A percentile compares a stretch with the other conserved stretches of the same genome.
These are phyloP conservation scores for Melocanna baccifera DNA, from an alignment of 176 grass and related monocot species.

Conservation along the genomic window DNA sequence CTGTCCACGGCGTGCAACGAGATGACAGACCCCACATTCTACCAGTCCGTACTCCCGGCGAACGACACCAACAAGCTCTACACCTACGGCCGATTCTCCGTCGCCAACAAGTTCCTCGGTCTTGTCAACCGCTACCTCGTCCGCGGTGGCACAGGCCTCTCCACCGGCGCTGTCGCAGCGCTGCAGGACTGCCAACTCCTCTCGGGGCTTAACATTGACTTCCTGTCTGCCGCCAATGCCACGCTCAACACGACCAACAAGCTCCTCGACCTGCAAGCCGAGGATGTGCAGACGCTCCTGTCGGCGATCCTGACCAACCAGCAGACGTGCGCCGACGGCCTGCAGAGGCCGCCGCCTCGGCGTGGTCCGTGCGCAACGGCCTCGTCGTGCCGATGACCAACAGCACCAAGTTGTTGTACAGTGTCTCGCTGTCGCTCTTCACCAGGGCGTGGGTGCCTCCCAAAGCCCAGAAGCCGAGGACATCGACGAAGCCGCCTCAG, in stretches of 20 bases:
- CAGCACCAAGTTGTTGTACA: conserved; percentile 81
- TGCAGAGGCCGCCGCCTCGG: conserved; percentile 65
- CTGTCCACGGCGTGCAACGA: conserved; percentile 66
- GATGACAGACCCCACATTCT: conserved; percentile 72
- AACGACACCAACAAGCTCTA: conserved; percentile 71
- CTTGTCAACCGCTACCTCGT: conserved; percentile 71
- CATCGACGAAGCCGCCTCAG: conserved; percentile 14
- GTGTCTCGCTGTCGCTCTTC: conserved; percentile 88
- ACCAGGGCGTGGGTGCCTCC: conserved; percentile 73
- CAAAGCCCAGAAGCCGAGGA: conserved; percentile 21
- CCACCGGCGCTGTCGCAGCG: conserved; percentile 50
- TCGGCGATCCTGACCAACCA: conserved; percentile 94
- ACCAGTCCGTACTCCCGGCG: conserved; percentile 65
- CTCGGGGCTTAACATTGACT: conserved; percentile 74
- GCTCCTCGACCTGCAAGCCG: conserved; percentile 77
- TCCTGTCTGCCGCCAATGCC: conserved; percentile 50
- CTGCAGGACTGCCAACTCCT: conserved; percentile 86
- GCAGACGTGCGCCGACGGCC: conserved; percentile 88
- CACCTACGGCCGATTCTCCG: conserved; percentile 82
- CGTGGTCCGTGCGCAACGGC: conserved; percentile 78
- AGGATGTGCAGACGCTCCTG: conserved; percentile 72
- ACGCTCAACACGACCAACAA: conserved; percentile 48
- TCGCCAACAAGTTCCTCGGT: conserved; percentile 55
- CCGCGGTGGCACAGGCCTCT: conserved; percentile 30
- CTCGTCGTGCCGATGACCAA: conserved; percentile 65